Evolutionary conservation across 2,329 filamentous ascomycete genomes (phyloP), one percentile per base, ranked within the genome.

Genomic region (Tolypocladium pustulatum): DNA sequence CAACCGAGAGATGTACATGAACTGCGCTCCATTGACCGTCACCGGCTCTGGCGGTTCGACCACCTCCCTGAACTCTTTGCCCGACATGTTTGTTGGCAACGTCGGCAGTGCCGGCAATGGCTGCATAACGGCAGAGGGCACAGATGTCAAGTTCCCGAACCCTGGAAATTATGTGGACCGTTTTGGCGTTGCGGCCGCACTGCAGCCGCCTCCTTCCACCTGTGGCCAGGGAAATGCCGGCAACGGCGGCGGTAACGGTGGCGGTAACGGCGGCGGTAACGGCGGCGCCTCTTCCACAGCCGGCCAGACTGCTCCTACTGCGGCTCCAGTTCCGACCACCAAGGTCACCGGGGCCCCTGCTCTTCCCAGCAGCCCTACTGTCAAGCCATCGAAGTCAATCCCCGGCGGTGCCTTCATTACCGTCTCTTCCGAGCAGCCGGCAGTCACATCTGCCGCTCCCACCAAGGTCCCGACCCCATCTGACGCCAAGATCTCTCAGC

Each of bases 1-100:
- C 3, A 96, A 96, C 76, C 87, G 92, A 1, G 94, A 97, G 71
- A 91, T 96, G 81, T 97, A 97, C 80, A 96, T 96, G 91, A 95
- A 96, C 81, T 99, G 93, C 66, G 90, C 88, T 0, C 84, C 90
- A 0, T 72, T 96, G 54, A 81, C 78, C 0, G 79, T 97, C 30
- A 83, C 82, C 0, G 82, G 82, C 10, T 63, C 62, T 0, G 74
- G 73, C 0, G 81, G 81, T 57, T 71, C 73, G 51, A 66, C 83
- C 58, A 72, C 77, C 1, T 82, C 82, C 63, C 81, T 87, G 61
- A 69, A 82, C 43, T 71, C 74, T 0, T 86, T 95, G 84, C 89
- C 89, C 0, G 73, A 82, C 34, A 82, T 91, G 73, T 89, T 90
- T 63, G 74, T 84, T 13, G 88, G 85, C 67, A 91, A 91, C 67